Evolutionary conservation across 345 rosid genomes (phyloP), one percentile per base, ranked within the genome.

Genomic region (Diplotaxis tenuifolia): DNA sequence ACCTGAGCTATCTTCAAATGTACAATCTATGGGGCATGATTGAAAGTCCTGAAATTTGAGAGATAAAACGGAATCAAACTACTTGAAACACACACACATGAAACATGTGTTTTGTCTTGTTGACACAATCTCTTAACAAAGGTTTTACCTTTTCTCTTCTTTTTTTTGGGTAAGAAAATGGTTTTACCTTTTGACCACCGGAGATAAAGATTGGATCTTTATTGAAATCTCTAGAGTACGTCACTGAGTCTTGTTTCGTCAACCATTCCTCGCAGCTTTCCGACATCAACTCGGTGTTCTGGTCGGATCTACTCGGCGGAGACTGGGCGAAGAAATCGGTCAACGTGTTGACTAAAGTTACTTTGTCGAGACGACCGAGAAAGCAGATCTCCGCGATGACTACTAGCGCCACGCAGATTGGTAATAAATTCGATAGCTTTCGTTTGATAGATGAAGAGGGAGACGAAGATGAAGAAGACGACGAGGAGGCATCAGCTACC

Each of bases 181-280:
- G 50, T 1, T 16, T 61, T 63, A 85, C 87, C 85, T 83, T 78
- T 9, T 79, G 84, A 61, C 62, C 83, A 67, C 96, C 96, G 58
- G 80, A 69, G 71, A 95, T 80, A 72, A 73, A 70, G 65, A 95
- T 31, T 9, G 97, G 99, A 82, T 85, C 87, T 76, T 87, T 85
- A 25, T 56, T 74, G 67, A 92, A 92, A 83, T 89, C 92, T 75
- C 99, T 88, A 6, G 89, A 77, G 78, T 87, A 85, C 42, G 63
- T 66, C 49, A 86, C 85, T 36, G 84, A 81, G 68, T 92, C 99
- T 75, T 85, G 86, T 74, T 82, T 86, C 71, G 78, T 86, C 82
- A 94, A 73, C 95, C 94, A 92, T 68, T 86, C 85, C 78, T 89
- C 92, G 49, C 97, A 94, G 67, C 75, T 86, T 27, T 82, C 89